phyloP scores from a whole-genome alignment of 75 land plant species.

The Selaginella moellendorffii region DNA sequence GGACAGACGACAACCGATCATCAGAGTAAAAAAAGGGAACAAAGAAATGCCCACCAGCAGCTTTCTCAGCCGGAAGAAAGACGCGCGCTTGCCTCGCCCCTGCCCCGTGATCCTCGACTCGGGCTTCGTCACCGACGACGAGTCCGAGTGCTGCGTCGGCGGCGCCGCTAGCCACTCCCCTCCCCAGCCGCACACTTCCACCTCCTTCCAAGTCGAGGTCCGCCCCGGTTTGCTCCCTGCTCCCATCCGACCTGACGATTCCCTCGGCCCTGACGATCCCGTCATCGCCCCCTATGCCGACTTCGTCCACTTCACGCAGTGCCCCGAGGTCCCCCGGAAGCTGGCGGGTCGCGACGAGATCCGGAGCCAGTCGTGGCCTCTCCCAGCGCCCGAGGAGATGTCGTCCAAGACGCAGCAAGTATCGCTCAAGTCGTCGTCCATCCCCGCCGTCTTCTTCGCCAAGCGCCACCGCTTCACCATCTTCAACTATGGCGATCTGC shows the following conservation, averaged over 20 bases:
- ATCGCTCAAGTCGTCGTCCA: neutral
- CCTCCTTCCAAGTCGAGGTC: too few species aligned
- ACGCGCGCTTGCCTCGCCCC: too few species aligned
- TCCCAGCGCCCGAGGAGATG: neutral
- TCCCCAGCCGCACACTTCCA: too few species aligned
- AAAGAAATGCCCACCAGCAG: too few species aligned
- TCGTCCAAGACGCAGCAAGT: neutral
- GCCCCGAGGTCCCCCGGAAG: neutral
- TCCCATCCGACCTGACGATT: neutral
- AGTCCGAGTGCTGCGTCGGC: too few species aligned
- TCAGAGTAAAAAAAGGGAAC: too few species aligned
- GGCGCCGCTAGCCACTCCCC: too few species aligned
- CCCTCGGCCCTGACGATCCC: neutral
- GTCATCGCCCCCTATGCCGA: neutral
- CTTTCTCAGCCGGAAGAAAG: too few species aligned
- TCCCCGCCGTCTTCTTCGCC: neutral
- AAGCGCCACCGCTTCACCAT: neutral
- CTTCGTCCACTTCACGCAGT: neutral
- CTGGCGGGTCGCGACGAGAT: neutral
- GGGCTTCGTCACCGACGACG: too few species aligned
- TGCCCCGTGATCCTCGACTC: too few species aligned
- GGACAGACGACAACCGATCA: too few species aligned
- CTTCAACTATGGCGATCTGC: neutral
- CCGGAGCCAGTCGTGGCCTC: neutral
- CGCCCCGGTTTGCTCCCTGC: neutral